Base-by-base conservation (phyloP, 2,329 filamentous ascomycete species). In the Nemania abortiva region DNA sequence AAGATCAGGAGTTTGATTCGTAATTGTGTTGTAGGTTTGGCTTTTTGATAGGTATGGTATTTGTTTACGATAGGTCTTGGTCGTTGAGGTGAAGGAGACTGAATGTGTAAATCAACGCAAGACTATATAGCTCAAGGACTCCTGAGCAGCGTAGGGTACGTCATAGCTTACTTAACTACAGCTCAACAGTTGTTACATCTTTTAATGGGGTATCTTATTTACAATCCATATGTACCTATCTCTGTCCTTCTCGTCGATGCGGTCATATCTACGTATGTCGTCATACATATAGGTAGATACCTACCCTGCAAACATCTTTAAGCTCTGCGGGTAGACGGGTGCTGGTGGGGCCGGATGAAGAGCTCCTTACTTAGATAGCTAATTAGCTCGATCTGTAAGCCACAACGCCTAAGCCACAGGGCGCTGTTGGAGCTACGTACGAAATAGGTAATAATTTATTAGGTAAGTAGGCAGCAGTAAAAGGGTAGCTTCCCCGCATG, bases 1-100 rank as follows among this genome's bases (percentile, higher is more conserved):
- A 73, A 69, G 70, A 72, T 74, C 76, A 72, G 80, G 1, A 6
- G 24, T 45, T 50, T 37, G 18, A 13, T 9, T 56, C 7, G 34
- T 54, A 31, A n/a, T 24, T 13, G 3, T 29, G 31, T 65, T 20
- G 27, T 7, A 4, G 7, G 47, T 31, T 52, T 45, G 10, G 7
- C 2, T 31, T 9, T 59, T 45, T 24, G 18, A 42, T 42, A 3
- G 37, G 3, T 55, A 13, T 20, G 13, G 45, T 2, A 15, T 22
- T 18, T 22, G 6, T 18, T 59, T 20, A 2, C n/a, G 37, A 37
- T 42, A 9, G 6, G 45, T 60, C 15, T 47, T 13, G 10, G 42
- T 47, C 15, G 18, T 47, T n/a, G 6, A 15, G 42, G n/a, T 47
- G 18, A 27, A 27, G 52, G 47, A 53, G 24, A 13, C n/a, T 55